Evolutionary conservation across 2,329 filamentous ascomycete species (phyloP).

Genomic region (Venturia carpophila): DNA sequence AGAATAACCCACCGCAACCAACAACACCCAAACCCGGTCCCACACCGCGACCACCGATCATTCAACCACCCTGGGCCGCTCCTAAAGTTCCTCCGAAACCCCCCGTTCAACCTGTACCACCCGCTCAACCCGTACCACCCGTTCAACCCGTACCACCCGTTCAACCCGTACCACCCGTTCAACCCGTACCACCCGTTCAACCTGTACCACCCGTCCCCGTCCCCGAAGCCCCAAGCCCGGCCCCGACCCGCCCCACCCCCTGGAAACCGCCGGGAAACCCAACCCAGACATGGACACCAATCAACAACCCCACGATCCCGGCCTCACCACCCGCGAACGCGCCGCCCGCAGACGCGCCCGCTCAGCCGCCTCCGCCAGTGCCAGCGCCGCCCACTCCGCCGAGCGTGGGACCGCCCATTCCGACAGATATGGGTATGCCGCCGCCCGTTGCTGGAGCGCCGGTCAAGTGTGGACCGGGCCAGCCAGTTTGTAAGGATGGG

Average conservation of each 20-base stretch:
- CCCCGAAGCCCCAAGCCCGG: neutral
- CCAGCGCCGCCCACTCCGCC: neutral
- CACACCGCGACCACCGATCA: neutral
- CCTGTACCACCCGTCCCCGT: too few relatives aligned
- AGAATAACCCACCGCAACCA: slow-evolving; percentile 4
- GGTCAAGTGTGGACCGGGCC: slow-evolving; percentile 4
- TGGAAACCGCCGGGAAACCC: neutral
- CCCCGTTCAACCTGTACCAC: neutral
- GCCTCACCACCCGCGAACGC: neutral
- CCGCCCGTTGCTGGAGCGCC: neutral
- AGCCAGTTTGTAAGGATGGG: neutral
- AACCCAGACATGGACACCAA: neutral
- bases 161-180: neutral
- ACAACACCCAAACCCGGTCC: neutral
- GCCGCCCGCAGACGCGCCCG: neutral
- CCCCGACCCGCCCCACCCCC: neutral
- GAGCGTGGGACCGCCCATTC: neutral
- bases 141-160: neutral
- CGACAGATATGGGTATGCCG: neutral
- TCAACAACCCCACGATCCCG: neutral
- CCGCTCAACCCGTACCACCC: too few relatives aligned
- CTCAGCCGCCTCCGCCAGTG: neutral
- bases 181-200: too few relatives aligned
- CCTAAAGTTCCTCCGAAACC: neutral
- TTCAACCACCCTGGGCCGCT: neutral